Conservation (phyloP, 2,329 filamentous ascomycete genomes). For the Sporothrix mexicana region DNA sequence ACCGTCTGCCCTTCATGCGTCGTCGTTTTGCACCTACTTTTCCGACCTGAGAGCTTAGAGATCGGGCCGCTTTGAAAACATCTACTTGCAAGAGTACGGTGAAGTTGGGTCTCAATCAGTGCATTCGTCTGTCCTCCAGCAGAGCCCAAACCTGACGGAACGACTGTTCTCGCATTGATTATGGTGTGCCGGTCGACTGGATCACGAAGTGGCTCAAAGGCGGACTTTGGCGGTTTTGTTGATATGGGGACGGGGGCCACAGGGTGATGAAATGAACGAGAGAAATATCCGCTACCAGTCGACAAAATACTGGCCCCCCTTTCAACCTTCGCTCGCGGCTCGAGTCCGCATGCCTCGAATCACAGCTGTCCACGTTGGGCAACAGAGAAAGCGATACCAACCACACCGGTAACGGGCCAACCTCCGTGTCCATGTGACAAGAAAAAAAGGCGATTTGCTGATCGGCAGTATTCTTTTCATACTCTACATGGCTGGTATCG, state of each 20-base stretch:
- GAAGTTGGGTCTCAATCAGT: not conserved
- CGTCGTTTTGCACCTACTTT: no score
- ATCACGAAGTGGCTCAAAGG: not conserved
- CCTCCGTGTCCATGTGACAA: conserved; percentile 10
- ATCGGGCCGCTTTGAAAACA: not conserved
- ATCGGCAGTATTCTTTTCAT: not conserved
- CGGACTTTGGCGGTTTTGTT: no score
- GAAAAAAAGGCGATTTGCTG: not conserved
- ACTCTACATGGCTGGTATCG: no score
- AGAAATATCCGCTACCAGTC: not conserved
- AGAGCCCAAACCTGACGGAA: not conserved
- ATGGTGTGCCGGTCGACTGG: not conserved
- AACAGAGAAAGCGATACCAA: not conserved
- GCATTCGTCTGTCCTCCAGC: no score
- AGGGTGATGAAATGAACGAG: not conserved
- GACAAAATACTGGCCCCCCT: not conserved
- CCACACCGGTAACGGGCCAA: not conserved
- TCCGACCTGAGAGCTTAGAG: not conserved
- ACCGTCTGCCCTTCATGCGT: no score
- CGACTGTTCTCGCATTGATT: not conserved
- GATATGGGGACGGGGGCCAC: not conserved
- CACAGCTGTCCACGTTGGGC: conserved; percentile 26
- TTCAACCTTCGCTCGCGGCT: conserved; percentile 33
- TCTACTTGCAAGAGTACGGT: not conserved
- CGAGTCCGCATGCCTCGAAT: conserved; percentile 22